Evolutionary conservation across 495 filamentous ascomycete genomes (phyloP), one percentile per base, ranked within the genome.

Genomic region (Mycothermus thermophilus): DNA sequence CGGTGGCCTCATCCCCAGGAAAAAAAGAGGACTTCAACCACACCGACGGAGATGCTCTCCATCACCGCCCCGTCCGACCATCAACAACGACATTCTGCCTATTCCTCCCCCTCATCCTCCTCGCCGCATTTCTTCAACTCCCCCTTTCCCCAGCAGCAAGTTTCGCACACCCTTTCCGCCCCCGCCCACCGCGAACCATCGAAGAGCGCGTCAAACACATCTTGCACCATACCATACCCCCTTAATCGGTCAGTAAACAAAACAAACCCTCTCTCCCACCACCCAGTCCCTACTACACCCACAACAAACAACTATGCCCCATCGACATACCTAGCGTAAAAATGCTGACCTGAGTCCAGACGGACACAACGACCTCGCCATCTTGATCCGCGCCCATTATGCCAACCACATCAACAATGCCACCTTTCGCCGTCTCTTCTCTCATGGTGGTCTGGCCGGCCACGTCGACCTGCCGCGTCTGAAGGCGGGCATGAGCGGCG

Each of bases 331-430:
- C 28, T 18, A 13, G 7, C 10, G 15, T 30, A 10, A 32, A 16
- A 40, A 16, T 13, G 17, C 25, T 35, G 29, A 35, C 42, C 21
- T 1, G 0, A 9, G 34, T 14, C 5, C 43, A 92, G 88, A 96
- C 58, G 87, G 88, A 2, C 90, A 97, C 52, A 79, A 93, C 65
- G 90, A 97, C 49, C 62, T 95, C 14, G 72, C 86, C 8, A 77
- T 85, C 41, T 42, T 77, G 14, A 64, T 96, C 41, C 70, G 84
- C 23, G 57, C 44, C n/a, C 11, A 57, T 3, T 85, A 74, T 50
- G 58, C 75, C 12, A 93, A 93, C 52, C 73, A 78, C 36, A 87
- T 97, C 51, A 80, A 93, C 52, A 50, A 64, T 36, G 47, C 65
- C 6, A 74, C 79, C 27, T 95, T 95, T 58, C 79, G 70, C 8